Conservation (phyloP, 305 asterid species). For the Rubia balearica region DNA sequence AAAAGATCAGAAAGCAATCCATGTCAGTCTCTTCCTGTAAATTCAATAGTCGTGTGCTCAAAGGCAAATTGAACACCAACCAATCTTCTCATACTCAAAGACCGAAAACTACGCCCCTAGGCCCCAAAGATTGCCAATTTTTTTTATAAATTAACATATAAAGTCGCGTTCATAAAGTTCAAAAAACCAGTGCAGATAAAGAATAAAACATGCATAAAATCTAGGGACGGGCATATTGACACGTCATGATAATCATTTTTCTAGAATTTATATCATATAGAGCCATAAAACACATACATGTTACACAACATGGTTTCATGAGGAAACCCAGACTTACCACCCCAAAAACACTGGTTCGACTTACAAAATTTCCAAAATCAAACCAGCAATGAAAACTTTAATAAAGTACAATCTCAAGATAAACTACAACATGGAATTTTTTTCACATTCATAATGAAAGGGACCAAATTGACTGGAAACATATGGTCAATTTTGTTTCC, state of each 20-base stretch:
- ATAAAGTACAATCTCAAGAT: background rate
- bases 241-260: no score
- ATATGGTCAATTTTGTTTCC: background rate
- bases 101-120: conserved; percentile 39
- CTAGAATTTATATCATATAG: no score
- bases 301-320: no score
- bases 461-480: background rate
- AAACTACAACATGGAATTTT: background rate
- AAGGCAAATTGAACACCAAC: conserved; percentile 53
- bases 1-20: conserved; percentile 75
- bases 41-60: conserved; percentile 60
- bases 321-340: background rate
- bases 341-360: background rate
- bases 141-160: background rate
- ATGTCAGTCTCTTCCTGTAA: conserved; percentile 72
- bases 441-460: background rate
- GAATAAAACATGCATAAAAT: background rate
- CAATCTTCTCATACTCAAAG: conserved; percentile 42
- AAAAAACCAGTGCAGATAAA: background rate
- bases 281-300: no score
- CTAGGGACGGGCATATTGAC: background rate
- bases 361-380: background rate
- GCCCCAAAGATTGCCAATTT: conserved; percentile 56
- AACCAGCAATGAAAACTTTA: background rate
- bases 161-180: background rate